Percentiles rank a stretch among this genome's conserved stretches.
These are phyloP conservation scores for Suaeda aralocaspica DNA, from an alignment of 148 eudicot species.

Conservation along the genomic window DNA sequence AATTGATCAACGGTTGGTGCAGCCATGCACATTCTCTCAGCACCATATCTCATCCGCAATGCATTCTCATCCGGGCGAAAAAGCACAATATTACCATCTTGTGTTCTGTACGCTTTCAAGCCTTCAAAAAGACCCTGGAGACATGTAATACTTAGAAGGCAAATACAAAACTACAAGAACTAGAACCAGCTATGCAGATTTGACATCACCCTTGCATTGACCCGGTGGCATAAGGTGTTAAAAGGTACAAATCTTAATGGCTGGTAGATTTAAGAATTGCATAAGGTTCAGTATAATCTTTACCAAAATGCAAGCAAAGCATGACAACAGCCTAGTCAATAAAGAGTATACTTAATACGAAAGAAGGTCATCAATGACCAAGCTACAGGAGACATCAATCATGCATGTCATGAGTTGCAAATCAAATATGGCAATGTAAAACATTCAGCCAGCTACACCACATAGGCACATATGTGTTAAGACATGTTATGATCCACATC, in stretches of 20 bases:
- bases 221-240: no score
- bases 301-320: no score
- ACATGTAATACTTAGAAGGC: background rate
- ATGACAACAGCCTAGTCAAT: background rate
- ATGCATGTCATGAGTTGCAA: background rate
- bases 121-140: constrained; percentile 95
- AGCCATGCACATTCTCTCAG: constrained; percentile 99
- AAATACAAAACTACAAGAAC: background rate
- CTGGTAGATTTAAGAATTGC: background rate
- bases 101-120: constrained; percentile 76
- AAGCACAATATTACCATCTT: constrained; percentile 72
- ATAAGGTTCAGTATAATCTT: background rate
- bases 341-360: background rate
- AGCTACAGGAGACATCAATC: background rate
- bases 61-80: constrained; percentile 97
- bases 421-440: no score
- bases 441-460: no score
- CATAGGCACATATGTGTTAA: no score
- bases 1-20: constrained; percentile 90
- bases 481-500: no score
- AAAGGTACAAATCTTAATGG: no score
- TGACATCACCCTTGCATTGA: no score
- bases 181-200: background rate
- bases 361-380: background rate
- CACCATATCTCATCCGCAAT: constrained; percentile 63